A percentile compares a stretch with the other conserved stretches of the same genome.
Conservation (phyloP, 2,329 filamentous ascomycete species). For the Conoideocrella luteorostrata region DNA sequence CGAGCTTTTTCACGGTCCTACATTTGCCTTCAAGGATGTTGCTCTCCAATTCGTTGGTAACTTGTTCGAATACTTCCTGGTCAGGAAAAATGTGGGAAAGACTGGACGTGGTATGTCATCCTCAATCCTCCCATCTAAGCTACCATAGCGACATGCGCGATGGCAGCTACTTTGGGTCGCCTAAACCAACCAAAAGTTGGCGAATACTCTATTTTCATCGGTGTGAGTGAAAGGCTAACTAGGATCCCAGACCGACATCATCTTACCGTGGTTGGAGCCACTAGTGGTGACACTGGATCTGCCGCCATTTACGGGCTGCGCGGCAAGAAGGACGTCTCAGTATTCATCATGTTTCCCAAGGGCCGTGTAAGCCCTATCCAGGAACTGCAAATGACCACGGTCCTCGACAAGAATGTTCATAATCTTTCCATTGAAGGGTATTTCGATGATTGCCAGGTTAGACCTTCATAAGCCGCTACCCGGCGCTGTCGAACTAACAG, state of each 20-base stretch:
- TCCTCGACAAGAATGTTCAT: constrained; percentile 84
- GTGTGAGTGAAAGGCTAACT: no score
- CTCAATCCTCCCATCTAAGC: not conserved
- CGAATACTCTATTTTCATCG: no score
- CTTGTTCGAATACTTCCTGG: constrained; percentile 82
- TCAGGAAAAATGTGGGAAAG: constrained; percentile 66
- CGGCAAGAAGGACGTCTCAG: constrained; percentile 93
- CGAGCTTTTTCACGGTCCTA: constrained; percentile 94
- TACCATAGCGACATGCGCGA: no score
- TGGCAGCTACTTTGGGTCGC: no score
- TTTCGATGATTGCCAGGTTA: constrained; percentile 89
- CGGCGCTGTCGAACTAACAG: no score
- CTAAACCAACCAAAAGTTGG: no score
- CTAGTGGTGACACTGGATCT: constrained; percentile 83
- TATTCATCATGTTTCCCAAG: constrained; percentile 91
- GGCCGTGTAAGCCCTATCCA: constrained; percentile 88
- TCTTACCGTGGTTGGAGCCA: constrained; percentile 80
- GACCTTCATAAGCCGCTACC: constrained; percentile 5
- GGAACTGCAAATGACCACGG: constrained; percentile 95
- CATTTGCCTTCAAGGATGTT: constrained; percentile 95
- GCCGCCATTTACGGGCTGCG: constrained; percentile 92
- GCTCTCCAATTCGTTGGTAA: constrained; percentile 95
- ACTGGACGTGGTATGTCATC: constrained; percentile 41
- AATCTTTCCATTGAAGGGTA: constrained; percentile 85
- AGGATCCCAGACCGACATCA: constrained; percentile 71